Evolutionary conservation across 352 stramenopile species (phyloP), one percentile per base, ranked within the genome.

Genomic region (Halophytophthora batemanensis): DNA sequence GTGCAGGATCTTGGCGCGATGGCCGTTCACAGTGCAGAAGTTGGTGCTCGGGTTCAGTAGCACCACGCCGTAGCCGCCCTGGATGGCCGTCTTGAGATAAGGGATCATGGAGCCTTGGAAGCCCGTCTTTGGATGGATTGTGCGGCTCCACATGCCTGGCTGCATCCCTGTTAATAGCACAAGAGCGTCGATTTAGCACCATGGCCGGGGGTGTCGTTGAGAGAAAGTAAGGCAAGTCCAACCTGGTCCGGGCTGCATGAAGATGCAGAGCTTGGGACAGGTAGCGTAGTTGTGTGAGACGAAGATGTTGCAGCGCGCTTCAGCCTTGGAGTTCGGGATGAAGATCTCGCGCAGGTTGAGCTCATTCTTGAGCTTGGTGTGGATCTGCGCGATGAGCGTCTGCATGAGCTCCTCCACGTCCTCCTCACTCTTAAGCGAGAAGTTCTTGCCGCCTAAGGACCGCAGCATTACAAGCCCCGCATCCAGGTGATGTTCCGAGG

Each of bases 41-140:
- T 95, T 95, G 31, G 82, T 89, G 58, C 82, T 93, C 3, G 85
- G 85, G 41, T 95, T 95, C 45, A 92, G 45, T 18, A 95, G 65
- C 31, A 93, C 73, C 6, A 95, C 82, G 13, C 77, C 78, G 45
- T 92, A 92, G 46, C 83, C 83, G 34, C 82, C 81, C 50, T 95
- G 81, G 41, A 91, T 86, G 18, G 85, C 85, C 0, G 83, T 91
- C 59, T 93, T 90, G 22, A 93, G 61, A 54, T 95, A 93, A 47
- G 85, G 85, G 47, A 95, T 86, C 81, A 95, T 93, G 25, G 82
- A 93, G 42, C 82, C 82, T 43, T 92, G 77, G 50, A 92, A 91
- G 6, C 80, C 78, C n/a, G 74, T 86, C 55, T 90, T 89, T 10
- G 69, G 74, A 56, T 91, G 75, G 65, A 90, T 82, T 18, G 66